These are phyloP conservation scores for Cytospora chrysosperma DNA, from an alignment of 2,329 filamentous ascomycete species.

Conservation along the genomic window DNA sequence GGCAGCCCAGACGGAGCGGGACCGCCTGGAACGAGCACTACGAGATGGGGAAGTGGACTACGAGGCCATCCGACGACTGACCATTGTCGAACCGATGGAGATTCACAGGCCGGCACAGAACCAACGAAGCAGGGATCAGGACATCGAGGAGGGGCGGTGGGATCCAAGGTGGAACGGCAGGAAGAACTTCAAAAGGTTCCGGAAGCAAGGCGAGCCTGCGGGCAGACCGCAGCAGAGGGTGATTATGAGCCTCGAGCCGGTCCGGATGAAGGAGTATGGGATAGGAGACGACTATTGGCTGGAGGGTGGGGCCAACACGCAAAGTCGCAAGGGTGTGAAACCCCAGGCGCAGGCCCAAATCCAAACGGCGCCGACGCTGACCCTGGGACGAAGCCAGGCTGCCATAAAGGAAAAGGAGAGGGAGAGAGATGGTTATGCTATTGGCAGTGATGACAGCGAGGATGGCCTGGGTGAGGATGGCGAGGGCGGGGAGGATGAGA, in stretches of 20 bases:
- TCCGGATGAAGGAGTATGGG: slow-evolving; percentile 68
- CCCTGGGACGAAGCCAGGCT: background rate
- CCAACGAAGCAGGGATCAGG: slow-evolving; percentile 46
- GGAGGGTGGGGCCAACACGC: slow-evolving; percentile 43
- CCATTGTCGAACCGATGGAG: slow-evolving; percentile 75
- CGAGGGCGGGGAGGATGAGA: slow-evolving; percentile 15
- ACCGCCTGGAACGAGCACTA: slow-evolving; percentile 47
- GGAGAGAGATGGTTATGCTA: slow-evolving; percentile 28
- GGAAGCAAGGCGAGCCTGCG: slow-evolving; percentile 50
- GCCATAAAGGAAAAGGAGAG: slow-evolving; percentile 13
- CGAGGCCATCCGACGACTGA: slow-evolving; percentile 68
- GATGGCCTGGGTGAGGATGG: slow-evolving; percentile 27
- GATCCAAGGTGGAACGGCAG: slow-evolving; percentile 88
- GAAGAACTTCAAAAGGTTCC: slow-evolving; percentile 94
- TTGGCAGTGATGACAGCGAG: slow-evolving; percentile 41
- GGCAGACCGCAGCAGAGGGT: slow-evolving; percentile 41
- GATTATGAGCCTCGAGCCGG: slow-evolving; percentile 71
- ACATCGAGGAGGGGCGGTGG: slow-evolving; percentile 64
- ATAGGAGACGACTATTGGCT: slow-evolving; percentile 78
- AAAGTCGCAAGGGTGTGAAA: slow-evolving; percentile 30
- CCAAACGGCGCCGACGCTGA: slow-evolving; percentile 3
- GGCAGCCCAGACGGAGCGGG: slow-evolving; percentile 52
- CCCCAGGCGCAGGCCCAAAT: slow-evolving; percentile 23
- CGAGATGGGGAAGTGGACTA: slow-evolving; percentile 67
- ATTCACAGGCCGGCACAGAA: slow-evolving; percentile 45